Percentiles rank a stretch among this genome's conserved stretches.
Evolutionary conservation across 352 stramenopile genomes (phyloP).

Genomic region (Albugo candida): DNA sequence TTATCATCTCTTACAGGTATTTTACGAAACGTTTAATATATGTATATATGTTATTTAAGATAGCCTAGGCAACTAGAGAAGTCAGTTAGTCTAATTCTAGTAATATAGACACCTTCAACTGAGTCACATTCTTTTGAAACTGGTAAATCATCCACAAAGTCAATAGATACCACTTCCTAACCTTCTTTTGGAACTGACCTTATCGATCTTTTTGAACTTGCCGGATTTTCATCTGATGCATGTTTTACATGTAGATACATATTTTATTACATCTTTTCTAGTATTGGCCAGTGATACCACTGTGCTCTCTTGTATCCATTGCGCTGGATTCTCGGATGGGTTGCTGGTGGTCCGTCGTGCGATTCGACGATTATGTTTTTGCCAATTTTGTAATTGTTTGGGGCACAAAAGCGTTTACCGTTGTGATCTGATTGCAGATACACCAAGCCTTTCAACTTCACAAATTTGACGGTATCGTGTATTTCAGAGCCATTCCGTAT

Average conservation of each 20-base stretch:
- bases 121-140: constrained; percentile 7
- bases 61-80: too few species aligned
- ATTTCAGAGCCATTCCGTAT: background rate
- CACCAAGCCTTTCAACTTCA: background rate
- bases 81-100: too few species aligned
- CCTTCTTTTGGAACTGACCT: constrained; percentile 8
- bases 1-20: too few species aligned
- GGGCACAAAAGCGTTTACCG: background rate
- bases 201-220: constrained; percentile 5
- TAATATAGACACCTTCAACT: constrained; percentile 1
- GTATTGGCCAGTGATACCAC: constrained; percentile 2
- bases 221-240: constrained; percentile 1
- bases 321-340: background rate
- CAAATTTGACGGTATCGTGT: background rate
- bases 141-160: constrained; percentile 8
- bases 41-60: too few species aligned
- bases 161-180: constrained; percentile 5
- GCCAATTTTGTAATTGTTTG: background rate
- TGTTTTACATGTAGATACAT: constrained; percentile 5
- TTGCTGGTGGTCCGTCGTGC: background rate
- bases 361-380: constrained; percentile 1
- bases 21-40: too few species aligned
- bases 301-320: background rate
- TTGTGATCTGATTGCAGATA: background rate
- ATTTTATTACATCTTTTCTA: background rate